These are phyloP conservation scores for Ustilago esculenta DNA, from an alignment of 1,284 basidiomycete species.

Conservation along the genomic window DNA sequence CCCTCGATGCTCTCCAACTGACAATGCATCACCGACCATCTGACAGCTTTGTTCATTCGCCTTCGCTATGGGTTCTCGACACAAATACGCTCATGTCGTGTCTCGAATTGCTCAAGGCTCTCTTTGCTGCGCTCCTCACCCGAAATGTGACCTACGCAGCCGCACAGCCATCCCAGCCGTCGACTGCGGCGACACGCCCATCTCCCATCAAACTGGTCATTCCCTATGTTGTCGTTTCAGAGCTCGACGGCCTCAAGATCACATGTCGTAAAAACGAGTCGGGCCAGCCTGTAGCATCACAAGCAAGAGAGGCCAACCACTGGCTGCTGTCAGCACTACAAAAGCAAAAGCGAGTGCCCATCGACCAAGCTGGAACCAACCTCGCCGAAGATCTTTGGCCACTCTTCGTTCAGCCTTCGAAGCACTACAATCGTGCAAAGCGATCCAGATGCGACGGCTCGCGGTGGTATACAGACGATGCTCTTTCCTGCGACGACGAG, in stretches of 20 bases:
- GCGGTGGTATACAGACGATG: slow-evolving; percentile 4
- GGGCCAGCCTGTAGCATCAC: slow-evolving; percentile 24
- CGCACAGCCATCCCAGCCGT: slow-evolving; percentile 2
- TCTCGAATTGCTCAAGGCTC: slow-evolving; percentile 42
- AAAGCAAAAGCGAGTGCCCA: slow-evolving; percentile 41
- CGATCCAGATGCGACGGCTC: not conserved
- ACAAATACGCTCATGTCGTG: slow-evolving; percentile 49
- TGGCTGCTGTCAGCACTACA: slow-evolving; percentile 47
- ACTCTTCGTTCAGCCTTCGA: slow-evolving; percentile 29
- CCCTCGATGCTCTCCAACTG: slow-evolving; percentile 14
- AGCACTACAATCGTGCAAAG: slow-evolving; percentile 16
- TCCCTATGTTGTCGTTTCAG: slow-evolving; percentile 36
- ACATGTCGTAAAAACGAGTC: slow-evolving; percentile 26
- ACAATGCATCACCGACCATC: not conserved
- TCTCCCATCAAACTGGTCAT: slow-evolving; percentile 42
- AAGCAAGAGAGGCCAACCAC: slow-evolving; percentile 41
- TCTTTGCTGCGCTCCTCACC: slow-evolving; percentile 42
- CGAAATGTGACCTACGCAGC: slow-evolving; percentile 27
- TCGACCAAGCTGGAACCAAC: slow-evolving; percentile 15
- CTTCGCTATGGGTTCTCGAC: slow-evolving; percentile 45
- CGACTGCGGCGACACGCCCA: slow-evolving; percentile 6
- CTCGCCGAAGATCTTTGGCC: slow-evolving; percentile 31
- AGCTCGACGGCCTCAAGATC: slow-evolving; percentile 45
- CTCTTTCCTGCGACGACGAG: slow-evolving; percentile 31
- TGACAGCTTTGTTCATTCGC: not conserved